phyloP scores from a whole-genome alignment of 2,329 filamentous ascomycete species.

The Colletotrichum liaoningense region DNA sequence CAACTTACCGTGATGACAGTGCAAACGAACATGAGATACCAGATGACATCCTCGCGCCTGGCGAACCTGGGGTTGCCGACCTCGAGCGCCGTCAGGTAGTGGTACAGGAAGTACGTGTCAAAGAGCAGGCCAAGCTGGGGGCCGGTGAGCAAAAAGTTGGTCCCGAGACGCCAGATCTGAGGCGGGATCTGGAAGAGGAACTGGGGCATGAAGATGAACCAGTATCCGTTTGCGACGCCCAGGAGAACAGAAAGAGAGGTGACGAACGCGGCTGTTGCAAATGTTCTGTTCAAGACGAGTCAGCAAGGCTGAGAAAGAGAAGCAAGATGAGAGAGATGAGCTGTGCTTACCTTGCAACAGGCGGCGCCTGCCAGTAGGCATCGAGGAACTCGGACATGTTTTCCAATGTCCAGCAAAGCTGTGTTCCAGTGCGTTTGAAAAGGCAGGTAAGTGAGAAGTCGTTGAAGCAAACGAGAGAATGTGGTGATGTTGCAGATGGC shows the following conservation, averaged over 20 bases:
- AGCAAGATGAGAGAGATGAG: neutral
- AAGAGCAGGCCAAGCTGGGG: slow-evolving; percentile 66
- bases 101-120: slow-evolving; percentile 82
- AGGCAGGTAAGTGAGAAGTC: slow-evolving; percentile 1
- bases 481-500: slow-evolving; percentile 22
- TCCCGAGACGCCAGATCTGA: slow-evolving; percentile 56
- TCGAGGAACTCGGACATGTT: slow-evolving; percentile 40
- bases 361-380: slow-evolving; percentile 53
- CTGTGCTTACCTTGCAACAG: slow-evolving; percentile 53
- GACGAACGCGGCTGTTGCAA: slow-evolving; percentile 70
- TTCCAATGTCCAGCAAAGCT: slow-evolving; percentile 12
- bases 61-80: slow-evolving; percentile 76
- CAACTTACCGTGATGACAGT: slow-evolving; percentile 81
- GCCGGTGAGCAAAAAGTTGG: slow-evolving; percentile 55
- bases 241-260: slow-evolving; percentile 71
- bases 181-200: slow-evolving; percentile 63
- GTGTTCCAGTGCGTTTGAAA: neutral
- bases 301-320: slow-evolving; percentile 3
- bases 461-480: slow-evolving; percentile 28
- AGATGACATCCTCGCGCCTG: slow-evolving; percentile 81
- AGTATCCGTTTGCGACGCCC: slow-evolving; percentile 60
- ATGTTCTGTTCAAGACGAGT: slow-evolving; percentile 62
- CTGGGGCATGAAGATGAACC: slow-evolving; percentile 64
- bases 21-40: slow-evolving; percentile 82
- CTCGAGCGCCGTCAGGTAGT: slow-evolving; percentile 82